Percentiles rank a stretch among this genome's conserved stretches.
Conservation (phyloP, 208 protist species). For the Borovskyia barvae region DNA sequence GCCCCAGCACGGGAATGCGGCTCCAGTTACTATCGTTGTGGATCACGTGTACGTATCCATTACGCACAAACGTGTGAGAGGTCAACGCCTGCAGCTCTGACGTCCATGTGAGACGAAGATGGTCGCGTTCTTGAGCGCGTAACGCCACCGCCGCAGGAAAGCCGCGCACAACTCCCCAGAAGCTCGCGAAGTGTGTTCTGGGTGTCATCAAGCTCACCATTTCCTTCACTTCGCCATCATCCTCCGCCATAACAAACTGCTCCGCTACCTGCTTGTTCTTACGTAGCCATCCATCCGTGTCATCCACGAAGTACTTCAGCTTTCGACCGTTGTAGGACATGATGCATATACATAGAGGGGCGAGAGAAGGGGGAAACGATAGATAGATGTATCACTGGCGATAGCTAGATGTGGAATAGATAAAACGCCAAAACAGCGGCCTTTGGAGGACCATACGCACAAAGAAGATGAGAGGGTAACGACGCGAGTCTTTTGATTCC, state of each 20-base stretch:
- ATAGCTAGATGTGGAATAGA: neutral
- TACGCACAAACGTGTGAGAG: conserved; percentile 65
- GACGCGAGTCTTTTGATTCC: no score
- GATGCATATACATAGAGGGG: neutral
- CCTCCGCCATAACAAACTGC: conserved; percentile 69
- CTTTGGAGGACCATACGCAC: no score
- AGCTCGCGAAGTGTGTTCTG: conserved; percentile 58
- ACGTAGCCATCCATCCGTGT: conserved; percentile 55
- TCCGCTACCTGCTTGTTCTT: conserved; percentile 43
- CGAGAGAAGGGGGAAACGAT: neutral
- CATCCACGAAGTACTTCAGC: conserved; percentile 79
- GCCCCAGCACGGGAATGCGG: conserved; percentile 51
- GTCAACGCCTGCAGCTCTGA: conserved; percentile 47
- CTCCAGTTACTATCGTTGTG: no score
- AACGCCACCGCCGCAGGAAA: conserved; percentile 48
- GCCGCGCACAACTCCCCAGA: conserved; percentile 80
- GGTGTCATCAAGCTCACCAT: conserved; percentile 41
- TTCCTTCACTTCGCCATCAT: conserved; percentile 67
- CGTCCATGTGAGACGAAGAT: conserved; percentile 70
- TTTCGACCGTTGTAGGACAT: conserved; percentile 82
- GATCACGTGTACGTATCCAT: conserved; percentile 67
- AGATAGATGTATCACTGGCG: conserved; percentile 1
- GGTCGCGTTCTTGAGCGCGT: conserved; percentile 39
- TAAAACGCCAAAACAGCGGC: neutral
- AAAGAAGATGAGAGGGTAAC: no score